Base-by-base conservation (phyloP, 78 protist genomes). In the Dictyostelium citrinum region DNA sequence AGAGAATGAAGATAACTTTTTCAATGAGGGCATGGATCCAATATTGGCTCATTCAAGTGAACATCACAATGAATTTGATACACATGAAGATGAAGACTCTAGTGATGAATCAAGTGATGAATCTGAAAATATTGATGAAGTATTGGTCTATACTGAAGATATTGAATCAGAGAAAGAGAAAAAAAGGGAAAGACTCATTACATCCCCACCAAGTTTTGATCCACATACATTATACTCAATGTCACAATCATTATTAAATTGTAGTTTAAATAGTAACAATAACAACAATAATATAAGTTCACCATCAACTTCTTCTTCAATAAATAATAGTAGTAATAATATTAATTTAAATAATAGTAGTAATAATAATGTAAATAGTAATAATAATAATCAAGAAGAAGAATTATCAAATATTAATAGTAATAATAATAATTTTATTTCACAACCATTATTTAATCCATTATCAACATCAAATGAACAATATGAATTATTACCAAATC, bases 161-260 rank as follows among this genome's bases (percentile, higher is more conserved):
- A 75, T 75, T 22, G 81, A 75, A 75, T 75, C 81, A 20, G 81
- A 75, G 16, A 75, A 43, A 75, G 81, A 75, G 9, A 75, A 75
- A n/a, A 75, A 27, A 41, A 43, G 49, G 41, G 58, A 75, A 41
- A 17, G 58, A 22, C 27, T 41, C 20, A 35, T 75, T 7, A 41
- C 81, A 9, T 75, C 81, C 20, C 81, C 81, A 3, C 81, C 81
- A 75, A 35, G 61, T 41, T 75, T 75, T 75, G 81, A 75, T 75
- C 81, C 81, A n/a, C 81, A 75, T 41, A 75, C 81, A n/a, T 31
- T 75, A 41, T 75, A 41, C 22, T 75, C 81, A 75, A 41, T 75
- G 81, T 75, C 81, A 41, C 81, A 75, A 41, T 75, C 81, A 17
- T 24, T 75, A 43, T 43, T 75, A 35, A 41, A 75, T 41, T 41